Evolutionary conservation across 805 yeast species (phyloP).

Genomic region (Limtongozyma cylindracea): DNA sequence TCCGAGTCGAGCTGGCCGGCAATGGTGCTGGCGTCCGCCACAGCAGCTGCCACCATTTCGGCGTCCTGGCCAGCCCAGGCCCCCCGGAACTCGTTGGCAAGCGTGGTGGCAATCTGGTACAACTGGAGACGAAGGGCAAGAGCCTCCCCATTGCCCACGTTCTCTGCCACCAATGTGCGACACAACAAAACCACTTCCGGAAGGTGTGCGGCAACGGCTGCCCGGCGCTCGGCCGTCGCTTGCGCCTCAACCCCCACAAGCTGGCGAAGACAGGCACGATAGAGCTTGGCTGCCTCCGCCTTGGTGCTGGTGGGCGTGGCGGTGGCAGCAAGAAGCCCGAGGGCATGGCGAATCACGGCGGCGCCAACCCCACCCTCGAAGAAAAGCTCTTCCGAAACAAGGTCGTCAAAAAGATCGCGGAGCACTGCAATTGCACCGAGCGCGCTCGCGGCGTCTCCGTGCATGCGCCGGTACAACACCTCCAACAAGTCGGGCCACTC

Average conservation of each 20-base stretch:
- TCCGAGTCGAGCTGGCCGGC: too few species aligned
- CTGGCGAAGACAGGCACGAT: conserved; percentile 24
- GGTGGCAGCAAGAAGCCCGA: conserved; percentile 10
- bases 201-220: conserved; percentile 8
- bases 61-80: too few species aligned
- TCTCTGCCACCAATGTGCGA: conserved; percentile 6
- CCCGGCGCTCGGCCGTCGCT: conserved; percentile 10
- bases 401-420: conserved; percentile 64
- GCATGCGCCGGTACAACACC: conserved; percentile 18
- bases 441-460: conserved; percentile 8
- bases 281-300: conserved; percentile 21
- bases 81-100: too few species aligned
- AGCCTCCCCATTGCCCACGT: conserved; percentile 3
- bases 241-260: conserved; percentile 24
- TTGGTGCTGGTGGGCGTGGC: conserved; percentile 12
- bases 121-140: too few species aligned
- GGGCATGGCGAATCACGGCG: conserved; percentile 23
- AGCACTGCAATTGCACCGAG: conserved; percentile 34
- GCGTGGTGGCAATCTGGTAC: too few species aligned
- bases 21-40: too few species aligned
- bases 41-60: too few species aligned
- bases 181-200: conserved; percentile 4
- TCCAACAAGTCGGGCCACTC: conserved; percentile 67
- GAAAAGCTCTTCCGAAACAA: conserved; percentile 69
- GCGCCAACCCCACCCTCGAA: conserved; percentile 49